Conservation (phyloP, 2,329 filamentous ascomycete species). For the Ophiostoma quercus region DNA sequence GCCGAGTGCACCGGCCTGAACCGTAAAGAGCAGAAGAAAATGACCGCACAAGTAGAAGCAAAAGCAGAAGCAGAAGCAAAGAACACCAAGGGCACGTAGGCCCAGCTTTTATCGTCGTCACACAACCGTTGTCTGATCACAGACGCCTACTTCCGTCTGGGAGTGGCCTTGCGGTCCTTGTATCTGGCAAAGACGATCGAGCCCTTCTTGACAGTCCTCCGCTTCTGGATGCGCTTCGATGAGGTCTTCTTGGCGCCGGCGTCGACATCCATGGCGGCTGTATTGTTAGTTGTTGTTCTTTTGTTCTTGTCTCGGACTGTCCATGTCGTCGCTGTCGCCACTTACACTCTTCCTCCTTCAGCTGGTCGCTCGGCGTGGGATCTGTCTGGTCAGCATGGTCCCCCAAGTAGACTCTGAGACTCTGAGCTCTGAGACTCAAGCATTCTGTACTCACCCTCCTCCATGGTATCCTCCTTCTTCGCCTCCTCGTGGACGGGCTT, state of each 20-base stretch:
- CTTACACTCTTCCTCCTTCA: constrained; percentile 24
- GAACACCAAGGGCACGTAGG: neutral
- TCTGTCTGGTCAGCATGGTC: neutral
- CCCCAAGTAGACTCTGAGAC: too few species aligned
- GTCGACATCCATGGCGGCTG: constrained; percentile 55
- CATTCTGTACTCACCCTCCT: constrained; percentile 43
- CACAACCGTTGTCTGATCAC: neutral
- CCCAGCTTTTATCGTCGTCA: neutral
- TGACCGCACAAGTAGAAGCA: too few species aligned
- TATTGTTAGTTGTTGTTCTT: neutral
- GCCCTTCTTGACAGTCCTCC: constrained; percentile 46
- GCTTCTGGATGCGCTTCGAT: constrained; percentile 55
- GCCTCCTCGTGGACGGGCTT: constrained; percentile 38
- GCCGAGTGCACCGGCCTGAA: constrained; percentile 12
- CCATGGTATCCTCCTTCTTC: constrained; percentile 37
- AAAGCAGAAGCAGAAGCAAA: neutral
- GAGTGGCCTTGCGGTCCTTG: constrained; percentile 46
- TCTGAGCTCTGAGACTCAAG: too few species aligned
- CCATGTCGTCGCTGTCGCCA: neutral
- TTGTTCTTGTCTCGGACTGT: neutral
- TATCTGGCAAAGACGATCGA: constrained; percentile 58
- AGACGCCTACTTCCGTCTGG: constrained; percentile 35
- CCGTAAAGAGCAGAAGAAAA: neutral
- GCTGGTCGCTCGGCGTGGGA: constrained; percentile 24
- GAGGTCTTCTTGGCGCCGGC: constrained; percentile 37